Conservation (phyloP, 805 yeast genomes). For the Pichia ethanolica region DNA sequence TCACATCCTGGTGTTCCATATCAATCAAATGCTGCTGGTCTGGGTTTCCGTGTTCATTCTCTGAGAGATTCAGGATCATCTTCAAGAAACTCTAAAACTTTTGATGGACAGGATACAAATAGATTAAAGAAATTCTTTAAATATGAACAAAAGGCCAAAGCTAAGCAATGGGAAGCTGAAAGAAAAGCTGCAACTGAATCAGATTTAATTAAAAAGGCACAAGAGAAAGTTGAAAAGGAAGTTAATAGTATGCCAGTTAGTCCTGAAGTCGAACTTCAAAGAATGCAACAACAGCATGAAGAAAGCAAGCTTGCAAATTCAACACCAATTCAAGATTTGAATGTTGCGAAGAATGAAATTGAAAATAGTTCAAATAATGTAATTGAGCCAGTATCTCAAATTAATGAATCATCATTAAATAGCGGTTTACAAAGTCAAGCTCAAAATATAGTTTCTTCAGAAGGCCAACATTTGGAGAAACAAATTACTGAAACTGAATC, state of each 20-base stretch:
- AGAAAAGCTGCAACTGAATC: constrained; percentile 17
- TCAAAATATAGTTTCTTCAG: too few species aligned
- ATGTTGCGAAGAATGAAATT: too few species aligned
- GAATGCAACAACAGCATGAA: constrained; percentile 1
- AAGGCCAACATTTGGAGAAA: too few species aligned
- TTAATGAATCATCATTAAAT: neutral
- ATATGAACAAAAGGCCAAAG: constrained; percentile 19
- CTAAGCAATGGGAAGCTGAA: constrained; percentile 19
- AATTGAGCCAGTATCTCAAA: neutral
- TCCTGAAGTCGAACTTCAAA: constrained; percentile 4
- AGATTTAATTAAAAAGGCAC: neutral
- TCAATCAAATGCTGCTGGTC: constrained; percentile 23
- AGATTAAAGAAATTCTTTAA: constrained; percentile 16
- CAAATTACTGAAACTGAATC: neutral
- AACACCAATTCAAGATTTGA: too few species aligned
- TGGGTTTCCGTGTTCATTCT: constrained; percentile 26
- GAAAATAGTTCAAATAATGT: too few species aligned
- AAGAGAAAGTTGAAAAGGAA: constrained; percentile 12
- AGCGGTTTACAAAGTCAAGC: neutral
- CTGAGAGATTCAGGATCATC: constrained; percentile 17
- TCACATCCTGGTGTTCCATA: constrained; percentile 7
- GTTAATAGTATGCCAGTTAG: constrained; percentile 7
- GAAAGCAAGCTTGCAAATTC: neutral
- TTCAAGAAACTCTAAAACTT: constrained; percentile 5
- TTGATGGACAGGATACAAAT: constrained; percentile 2